Conservation (phyloP, 805 yeast species). For the Suhomyces faveliae region DNA sequence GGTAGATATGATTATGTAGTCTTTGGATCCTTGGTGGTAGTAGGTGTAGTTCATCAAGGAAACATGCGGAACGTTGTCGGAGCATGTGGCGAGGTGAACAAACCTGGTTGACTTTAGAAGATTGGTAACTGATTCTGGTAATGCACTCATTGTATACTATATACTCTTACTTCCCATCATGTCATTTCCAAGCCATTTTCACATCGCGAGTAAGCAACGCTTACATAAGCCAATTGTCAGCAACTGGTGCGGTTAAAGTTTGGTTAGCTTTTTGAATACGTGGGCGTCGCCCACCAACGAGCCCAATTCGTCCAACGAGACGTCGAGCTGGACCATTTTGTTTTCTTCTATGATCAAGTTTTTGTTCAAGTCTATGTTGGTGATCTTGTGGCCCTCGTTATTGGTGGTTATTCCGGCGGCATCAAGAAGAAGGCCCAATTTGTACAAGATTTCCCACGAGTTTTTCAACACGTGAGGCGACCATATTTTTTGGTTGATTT, state of each 20-base stretch:
- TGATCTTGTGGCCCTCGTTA: slow-evolving; percentile 36
- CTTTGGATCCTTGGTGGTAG: slow-evolving; percentile 38
- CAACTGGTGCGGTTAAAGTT: slow-evolving; percentile 12
- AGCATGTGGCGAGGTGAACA: slow-evolving; percentile 82
- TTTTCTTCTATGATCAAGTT: slow-evolving; percentile 41
- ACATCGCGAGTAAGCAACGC: not conserved
- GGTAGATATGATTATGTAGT: slow-evolving; percentile 69
- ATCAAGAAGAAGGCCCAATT: slow-evolving; percentile 53
- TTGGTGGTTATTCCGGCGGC: slow-evolving; percentile 42
- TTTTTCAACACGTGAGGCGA: slow-evolving; percentile 56
- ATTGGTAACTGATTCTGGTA: slow-evolving; percentile 37
- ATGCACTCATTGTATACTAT: slow-evolving; percentile 2
- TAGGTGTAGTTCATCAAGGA: slow-evolving; percentile 89
- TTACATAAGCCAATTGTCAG: not conserved
- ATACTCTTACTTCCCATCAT: not conserved
- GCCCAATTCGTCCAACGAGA: slow-evolving; percentile 52
- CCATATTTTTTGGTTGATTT: slow-evolving; percentile 53
- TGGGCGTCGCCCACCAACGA: slow-evolving; percentile 22
- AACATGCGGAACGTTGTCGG: slow-evolving; percentile 76
- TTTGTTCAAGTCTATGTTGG: slow-evolving; percentile 28
- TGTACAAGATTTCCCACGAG: slow-evolving; percentile 72
- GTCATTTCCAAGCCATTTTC: no score
- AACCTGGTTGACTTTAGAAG: slow-evolving; percentile 62
- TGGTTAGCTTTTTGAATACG: slow-evolving; percentile 22
- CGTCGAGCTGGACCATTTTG: slow-evolving; percentile 50